These are phyloP conservation scores for Triangularia setosa DNA, from an alignment of 2,329 filamentous ascomycete species.

Conservation along the genomic window DNA sequence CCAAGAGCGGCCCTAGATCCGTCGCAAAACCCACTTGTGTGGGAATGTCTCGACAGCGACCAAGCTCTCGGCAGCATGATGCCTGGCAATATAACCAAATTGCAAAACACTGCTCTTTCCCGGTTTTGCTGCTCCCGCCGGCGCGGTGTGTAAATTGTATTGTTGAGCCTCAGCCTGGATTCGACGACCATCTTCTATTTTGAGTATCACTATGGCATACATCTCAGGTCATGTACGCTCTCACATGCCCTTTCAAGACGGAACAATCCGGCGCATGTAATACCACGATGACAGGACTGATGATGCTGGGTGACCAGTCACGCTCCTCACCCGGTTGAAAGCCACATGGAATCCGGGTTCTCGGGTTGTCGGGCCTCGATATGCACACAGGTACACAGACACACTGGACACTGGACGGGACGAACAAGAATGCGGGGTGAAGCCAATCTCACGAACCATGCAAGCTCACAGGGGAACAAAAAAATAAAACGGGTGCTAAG, in stretches of 20 bases:
- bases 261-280: neutral
- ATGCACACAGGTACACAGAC: neutral
- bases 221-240: neutral
- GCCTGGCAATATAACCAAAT: constrained; percentile 21
- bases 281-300: neutral
- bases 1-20: neutral
- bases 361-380: constrained; percentile 6
- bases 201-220: neutral
- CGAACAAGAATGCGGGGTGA: neutral
- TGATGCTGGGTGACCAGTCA: neutral
- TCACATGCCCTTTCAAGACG: neutral
- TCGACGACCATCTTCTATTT: neutral
- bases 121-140: constrained; percentile 16
- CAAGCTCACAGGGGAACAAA: neutral
- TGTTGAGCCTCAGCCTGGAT: constrained; percentile 11
- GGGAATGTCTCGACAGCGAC: neutral
- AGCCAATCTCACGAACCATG: neutral
- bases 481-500: neutral
- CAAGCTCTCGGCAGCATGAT: constrained; percentile 14
- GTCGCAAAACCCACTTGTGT: neutral
- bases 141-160: neutral
- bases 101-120: constrained; percentile 17
- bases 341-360: neutral
- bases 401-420: no score
- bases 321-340: neutral